Evolutionary conservation across 495 filamentous ascomycete genomes (phyloP).

Genomic region (Aspergillus hancockii): DNA sequence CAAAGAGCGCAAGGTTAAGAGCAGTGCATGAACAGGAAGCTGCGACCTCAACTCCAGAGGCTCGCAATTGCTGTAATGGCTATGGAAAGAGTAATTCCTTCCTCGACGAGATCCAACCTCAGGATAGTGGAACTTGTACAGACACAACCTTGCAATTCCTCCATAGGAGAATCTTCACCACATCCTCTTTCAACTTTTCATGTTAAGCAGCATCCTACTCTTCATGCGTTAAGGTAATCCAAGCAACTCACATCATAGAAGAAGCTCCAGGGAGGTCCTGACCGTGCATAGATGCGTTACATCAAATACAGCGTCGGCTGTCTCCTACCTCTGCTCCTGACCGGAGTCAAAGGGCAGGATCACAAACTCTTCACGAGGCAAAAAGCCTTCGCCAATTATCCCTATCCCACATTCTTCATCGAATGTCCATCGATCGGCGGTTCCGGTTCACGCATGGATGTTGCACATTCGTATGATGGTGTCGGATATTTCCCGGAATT

Average conservation of each 20-base stretch:
- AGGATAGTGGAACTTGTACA: too few species aligned
- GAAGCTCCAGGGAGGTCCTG: not conserved
- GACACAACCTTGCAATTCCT: not conserved
- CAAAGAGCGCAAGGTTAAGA: not conserved
- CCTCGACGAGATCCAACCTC: not conserved
- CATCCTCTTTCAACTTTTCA: not conserved
- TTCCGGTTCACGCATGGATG: conserved; percentile 38
- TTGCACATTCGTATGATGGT: conserved; percentile 44
- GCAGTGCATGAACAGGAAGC: not conserved
- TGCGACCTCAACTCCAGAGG: not conserved
- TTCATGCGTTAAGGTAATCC: not conserved
- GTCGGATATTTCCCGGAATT: conserved; percentile 44
- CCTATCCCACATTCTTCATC: conserved; percentile 44
- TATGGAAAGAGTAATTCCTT: not conserved
- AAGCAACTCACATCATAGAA: not conserved
- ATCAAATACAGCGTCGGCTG: conserved; percentile 41
- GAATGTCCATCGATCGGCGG: conserved; percentile 46
- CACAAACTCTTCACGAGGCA: conserved; percentile 47
- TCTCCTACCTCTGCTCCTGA: conserved; percentile 27
- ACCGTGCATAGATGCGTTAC: conserved; percentile 22
- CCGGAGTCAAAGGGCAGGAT: conserved; percentile 42
- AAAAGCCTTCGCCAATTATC: conserved; percentile 41
- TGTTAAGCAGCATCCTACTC: not conserved
- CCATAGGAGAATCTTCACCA: not conserved
- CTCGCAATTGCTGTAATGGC: not conserved